phyloP scores from a whole-genome alignment of 495 filamentous ascomycete species.

The Aspergillus campestris region DNA sequence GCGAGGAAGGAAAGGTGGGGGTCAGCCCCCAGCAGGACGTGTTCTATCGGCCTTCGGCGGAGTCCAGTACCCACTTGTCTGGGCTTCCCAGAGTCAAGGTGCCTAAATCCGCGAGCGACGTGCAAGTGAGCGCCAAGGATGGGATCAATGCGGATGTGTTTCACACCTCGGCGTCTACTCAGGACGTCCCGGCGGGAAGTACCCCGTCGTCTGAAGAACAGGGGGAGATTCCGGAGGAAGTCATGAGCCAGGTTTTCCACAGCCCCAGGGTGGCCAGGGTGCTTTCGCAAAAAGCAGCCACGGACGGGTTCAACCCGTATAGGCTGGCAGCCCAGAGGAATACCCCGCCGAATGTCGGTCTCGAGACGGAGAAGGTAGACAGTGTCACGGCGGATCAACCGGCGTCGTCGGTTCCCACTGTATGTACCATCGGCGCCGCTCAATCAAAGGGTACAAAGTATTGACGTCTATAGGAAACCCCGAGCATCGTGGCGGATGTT shows the following conservation, averaged over 20 bases:
- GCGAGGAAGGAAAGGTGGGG: constrained; percentile 17
- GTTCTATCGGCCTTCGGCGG: constrained; percentile 45
- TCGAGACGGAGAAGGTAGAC: too few species aligned
- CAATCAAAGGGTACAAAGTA: not conserved
- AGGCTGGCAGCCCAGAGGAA: too few species aligned
- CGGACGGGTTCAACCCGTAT: constrained; percentile 1
- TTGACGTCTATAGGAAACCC: constrained; percentile 9
- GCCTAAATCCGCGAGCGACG: constrained; percentile 42
- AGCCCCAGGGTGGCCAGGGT: constrained; percentile 51
- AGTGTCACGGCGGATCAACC: constrained; percentile 5
- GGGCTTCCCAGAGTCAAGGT: constrained; percentile 51
- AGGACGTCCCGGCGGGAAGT: constrained; percentile 1
- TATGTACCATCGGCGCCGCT: not conserved
- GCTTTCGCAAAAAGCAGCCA: constrained; percentile 28
- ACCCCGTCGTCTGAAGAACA: constrained; percentile 10
- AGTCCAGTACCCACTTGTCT: constrained; percentile 39
- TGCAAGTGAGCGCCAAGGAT: constrained; percentile 30
- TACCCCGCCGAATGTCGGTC: too few species aligned
- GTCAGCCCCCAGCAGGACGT: constrained; percentile 48
- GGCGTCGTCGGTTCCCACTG: too few species aligned
- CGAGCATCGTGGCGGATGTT: constrained; percentile 7
- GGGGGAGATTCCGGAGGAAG: constrained; percentile 44
- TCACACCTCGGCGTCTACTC: constrained; percentile 27
- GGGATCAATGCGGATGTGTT: constrained; percentile 52
- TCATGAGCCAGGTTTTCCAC: constrained; percentile 54